These are phyloP conservation scores for Anthoceros angustus DNA, from an alignment of 225 moss, liverwort and hornwort species.

Conservation along the genomic window DNA sequence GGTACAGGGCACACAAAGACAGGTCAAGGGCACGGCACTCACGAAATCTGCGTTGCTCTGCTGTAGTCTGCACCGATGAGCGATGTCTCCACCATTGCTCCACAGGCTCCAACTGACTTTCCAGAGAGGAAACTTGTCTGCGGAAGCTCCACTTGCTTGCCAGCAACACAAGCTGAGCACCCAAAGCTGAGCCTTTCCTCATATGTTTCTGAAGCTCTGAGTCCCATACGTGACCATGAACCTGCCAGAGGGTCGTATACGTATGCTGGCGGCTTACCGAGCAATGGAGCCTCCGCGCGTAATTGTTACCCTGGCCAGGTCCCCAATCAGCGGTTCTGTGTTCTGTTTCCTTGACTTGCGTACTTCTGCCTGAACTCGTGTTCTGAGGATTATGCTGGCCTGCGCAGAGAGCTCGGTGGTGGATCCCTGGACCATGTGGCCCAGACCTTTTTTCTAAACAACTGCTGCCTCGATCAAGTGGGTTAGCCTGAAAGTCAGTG, in stretches of 20 bases:
- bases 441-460: slow-evolving; percentile 45
- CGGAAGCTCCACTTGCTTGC: too few species aligned
- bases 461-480: slow-evolving; percentile 70
- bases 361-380: neutral
- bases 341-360: neutral
- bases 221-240: neutral
- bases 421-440: slow-evolving; percentile 38
- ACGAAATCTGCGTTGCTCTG: too few species aligned
- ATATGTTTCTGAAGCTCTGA: too few species aligned
- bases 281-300: slow-evolving; percentile 30
- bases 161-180: too few species aligned
- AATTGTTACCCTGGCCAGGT: slow-evolving; percentile 29
- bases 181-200: too few species aligned
- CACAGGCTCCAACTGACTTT: too few species aligned
- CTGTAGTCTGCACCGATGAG: too few species aligned
- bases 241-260: slow-evolving; percentile 18
- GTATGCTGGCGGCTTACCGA: slow-evolving; percentile 34
- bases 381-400: neutral
- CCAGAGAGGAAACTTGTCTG: too few species aligned
- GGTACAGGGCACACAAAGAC: too few species aligned
- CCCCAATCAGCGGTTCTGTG: neutral
- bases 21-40: too few species aligned
- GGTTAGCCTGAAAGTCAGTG: slow-evolving; percentile 18
- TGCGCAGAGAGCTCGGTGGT: slow-evolving; percentile 57
- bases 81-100: too few species aligned